Evolutionary conservation across 805 yeast species (phyloP).

Genomic region (Kodamaea neixiangensis): DNA sequence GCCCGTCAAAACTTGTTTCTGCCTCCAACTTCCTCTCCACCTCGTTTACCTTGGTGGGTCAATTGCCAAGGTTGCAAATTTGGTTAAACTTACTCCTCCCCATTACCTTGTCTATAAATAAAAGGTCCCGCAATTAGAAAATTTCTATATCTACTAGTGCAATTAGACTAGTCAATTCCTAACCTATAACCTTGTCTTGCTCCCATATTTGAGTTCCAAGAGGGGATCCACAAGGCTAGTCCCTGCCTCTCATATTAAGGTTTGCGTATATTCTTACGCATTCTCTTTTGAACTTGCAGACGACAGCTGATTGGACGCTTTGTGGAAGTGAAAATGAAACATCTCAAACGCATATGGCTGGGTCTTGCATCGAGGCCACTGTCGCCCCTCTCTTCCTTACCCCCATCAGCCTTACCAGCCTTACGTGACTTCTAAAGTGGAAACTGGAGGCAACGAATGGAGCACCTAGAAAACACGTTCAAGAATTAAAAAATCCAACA

Average conservation of each 20-base stretch:
- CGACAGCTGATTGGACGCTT: not conserved
- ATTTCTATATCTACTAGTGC: not conserved
- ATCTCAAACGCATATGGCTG: not conserved
- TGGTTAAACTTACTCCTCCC: not conserved
- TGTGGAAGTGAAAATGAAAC: not conserved
- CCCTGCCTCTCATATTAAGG: not conserved
- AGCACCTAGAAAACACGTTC: not conserved
- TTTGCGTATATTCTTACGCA: not conserved
- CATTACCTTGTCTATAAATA: not conserved
- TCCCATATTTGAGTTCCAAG: not conserved
- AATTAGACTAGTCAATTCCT: not conserved
- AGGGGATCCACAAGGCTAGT: not conserved
- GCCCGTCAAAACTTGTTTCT: not conserved
- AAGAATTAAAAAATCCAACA: not conserved
- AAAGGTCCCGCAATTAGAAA: not conserved
- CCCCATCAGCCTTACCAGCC: not conserved
- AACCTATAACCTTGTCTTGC: not conserved
- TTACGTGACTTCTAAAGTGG: not conserved
- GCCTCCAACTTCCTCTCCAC: not conserved
- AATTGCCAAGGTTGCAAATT: not conserved
- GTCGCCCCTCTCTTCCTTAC: not conserved
- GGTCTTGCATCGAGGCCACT: too few relatives aligned
- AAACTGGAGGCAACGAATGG: not conserved
- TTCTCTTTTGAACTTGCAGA: not conserved
- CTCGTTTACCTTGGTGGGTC: too few relatives aligned